A percentile compares a stretch with the other conserved stretches of the same genome.
phyloP scores from a whole-genome alignment of 192 early-diverging fungal species.

The Fimicolochytrium jonesii region DNA sequence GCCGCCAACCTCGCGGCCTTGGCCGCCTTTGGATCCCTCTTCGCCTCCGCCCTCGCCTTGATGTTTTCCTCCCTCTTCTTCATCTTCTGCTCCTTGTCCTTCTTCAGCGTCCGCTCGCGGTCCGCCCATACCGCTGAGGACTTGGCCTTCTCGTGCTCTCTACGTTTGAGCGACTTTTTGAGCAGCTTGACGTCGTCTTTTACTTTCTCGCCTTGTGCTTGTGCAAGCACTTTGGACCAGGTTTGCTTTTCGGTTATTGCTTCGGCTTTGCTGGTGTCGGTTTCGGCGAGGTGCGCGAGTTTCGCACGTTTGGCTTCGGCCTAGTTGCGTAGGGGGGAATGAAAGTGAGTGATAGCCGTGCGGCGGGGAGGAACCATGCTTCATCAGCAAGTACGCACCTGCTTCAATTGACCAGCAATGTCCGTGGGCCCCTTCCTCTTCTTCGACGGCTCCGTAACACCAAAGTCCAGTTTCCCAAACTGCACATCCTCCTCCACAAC shows the following conservation, averaged over 20 bases:
- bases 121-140: conserved; percentile 79
- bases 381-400: conserved; percentile 35
- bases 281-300: conserved; percentile 66
- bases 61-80: conserved; percentile 85
- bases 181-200: conserved; percentile 87
- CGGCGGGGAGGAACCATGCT: neutral
- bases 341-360: neutral
- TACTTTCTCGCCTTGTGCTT: conserved; percentile 85
- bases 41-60: conserved; percentile 70
- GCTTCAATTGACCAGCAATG: conserved; percentile 59
- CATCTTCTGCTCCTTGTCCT: conserved; percentile 60
- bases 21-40: conserved; percentile 67
- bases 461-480: conserved; percentile 69
- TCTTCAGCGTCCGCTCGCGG: conserved; percentile 61
- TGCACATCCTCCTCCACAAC: conserved; percentile 46
- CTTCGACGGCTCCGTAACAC: conserved; percentile 52
- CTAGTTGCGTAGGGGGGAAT: conserved; percentile 21
- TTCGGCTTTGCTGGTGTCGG: conserved; percentile 53
- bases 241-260: conserved; percentile 67
- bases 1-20: conserved; percentile 55
- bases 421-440: conserved; percentile 63
- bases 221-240: conserved; percentile 76
- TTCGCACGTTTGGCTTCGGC: conserved; percentile 73
- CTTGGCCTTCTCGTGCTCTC: conserved; percentile 80
- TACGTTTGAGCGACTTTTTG: conserved; percentile 86